Evolutionary conservation across 2,329 filamentous ascomycete genomes (phyloP).

Genomic region (Rutstroemia sydowiana): DNA sequence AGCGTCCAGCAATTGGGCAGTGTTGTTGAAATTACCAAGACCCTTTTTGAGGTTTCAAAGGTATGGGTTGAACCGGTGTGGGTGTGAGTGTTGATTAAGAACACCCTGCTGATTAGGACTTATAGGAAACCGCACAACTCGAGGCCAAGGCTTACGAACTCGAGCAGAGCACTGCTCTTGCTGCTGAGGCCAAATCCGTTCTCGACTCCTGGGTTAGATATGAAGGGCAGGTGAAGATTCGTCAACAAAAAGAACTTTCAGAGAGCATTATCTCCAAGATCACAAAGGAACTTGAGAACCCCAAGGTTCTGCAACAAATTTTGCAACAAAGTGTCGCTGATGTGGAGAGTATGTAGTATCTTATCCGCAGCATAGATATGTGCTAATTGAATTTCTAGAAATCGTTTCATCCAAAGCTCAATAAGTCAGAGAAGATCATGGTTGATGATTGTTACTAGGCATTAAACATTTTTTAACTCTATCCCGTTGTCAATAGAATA

Average conservation of each 20-base stretch:
- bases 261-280: conserved; percentile 94
- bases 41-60: conserved; percentile 96
- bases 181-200: conserved; percentile 86
- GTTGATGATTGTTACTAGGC: conserved; percentile 12
- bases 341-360: conserved; percentile 73
- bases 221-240: conserved; percentile 96
- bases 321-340: conserved; percentile 93
- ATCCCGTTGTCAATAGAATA: conserved; percentile 41
- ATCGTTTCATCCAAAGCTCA: conserved; percentile 57
- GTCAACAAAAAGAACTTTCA: conserved; percentile 94
- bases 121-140: conserved; percentile 79
- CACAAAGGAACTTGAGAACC: conserved; percentile 97
- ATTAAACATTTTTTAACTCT: conserved; percentile 40
- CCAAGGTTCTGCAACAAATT: conserved; percentile 94
- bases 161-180: conserved; percentile 90
- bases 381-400: conserved; percentile 40
- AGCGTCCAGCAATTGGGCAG: conserved; percentile 90
- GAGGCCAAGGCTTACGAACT: conserved; percentile 96
- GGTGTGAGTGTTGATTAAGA: too few species aligned
- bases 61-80: conserved; percentile 41
- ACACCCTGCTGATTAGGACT: conserved; percentile 8
- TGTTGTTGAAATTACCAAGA: conserved; percentile 95
- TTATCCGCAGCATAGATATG: not conserved
- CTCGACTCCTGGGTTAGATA: conserved; percentile 99
- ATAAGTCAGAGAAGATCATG: conserved; percentile 41